These are phyloP conservation scores for Trichoderma sp. DNA, from an alignment of 2,329 filamentous ascomycete species.

Conservation along the genomic window DNA sequence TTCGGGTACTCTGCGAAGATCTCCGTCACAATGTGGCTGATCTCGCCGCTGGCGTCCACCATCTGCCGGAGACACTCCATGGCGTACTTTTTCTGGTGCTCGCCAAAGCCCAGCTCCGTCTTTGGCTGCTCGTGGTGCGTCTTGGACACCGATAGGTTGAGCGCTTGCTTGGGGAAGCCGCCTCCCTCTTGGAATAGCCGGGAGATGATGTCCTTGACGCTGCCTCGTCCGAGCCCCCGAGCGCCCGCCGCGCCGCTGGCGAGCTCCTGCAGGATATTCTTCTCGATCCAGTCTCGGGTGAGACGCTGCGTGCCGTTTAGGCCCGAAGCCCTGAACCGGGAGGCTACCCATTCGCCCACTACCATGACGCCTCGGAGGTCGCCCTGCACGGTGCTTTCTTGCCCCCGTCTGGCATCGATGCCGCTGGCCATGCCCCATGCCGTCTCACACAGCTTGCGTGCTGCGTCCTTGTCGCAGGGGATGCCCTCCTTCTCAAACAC, in stretches of 20 bases:
- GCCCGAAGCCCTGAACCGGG: slow-evolving; percentile 61
- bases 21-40: slow-evolving; percentile 77
- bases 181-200: slow-evolving; percentile 80
- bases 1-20: slow-evolving; percentile 85
- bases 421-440: slow-evolving; percentile 77
- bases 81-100: slow-evolving; percentile 70
- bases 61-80: slow-evolving; percentile 74
- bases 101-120: slow-evolving; percentile 68
- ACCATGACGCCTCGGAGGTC: slow-evolving; percentile 85
- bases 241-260: slow-evolving; percentile 71
- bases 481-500: slow-evolving; percentile 92
- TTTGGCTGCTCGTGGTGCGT: slow-evolving; percentile 57
- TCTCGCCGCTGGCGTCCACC: slow-evolving; percentile 77
- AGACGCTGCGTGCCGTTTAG: slow-evolving; percentile 51
- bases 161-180: slow-evolving; percentile 67
- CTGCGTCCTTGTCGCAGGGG: slow-evolving; percentile 83
- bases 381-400: slow-evolving; percentile 68
- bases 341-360: slow-evolving; percentile 82
- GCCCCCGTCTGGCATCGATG: slow-evolving; percentile 68
- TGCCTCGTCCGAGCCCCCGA: slow-evolving; percentile 71
- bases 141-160: slow-evolving; percentile 46
- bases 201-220: slow-evolving; percentile 71
- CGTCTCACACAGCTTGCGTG: slow-evolving; percentile 79
- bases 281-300: slow-evolving; percentile 76
- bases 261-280: slow-evolving; percentile 68